Base-by-base conservation (phyloP, 768 basidiomycete species). In the Boletus speciosus region DNA sequence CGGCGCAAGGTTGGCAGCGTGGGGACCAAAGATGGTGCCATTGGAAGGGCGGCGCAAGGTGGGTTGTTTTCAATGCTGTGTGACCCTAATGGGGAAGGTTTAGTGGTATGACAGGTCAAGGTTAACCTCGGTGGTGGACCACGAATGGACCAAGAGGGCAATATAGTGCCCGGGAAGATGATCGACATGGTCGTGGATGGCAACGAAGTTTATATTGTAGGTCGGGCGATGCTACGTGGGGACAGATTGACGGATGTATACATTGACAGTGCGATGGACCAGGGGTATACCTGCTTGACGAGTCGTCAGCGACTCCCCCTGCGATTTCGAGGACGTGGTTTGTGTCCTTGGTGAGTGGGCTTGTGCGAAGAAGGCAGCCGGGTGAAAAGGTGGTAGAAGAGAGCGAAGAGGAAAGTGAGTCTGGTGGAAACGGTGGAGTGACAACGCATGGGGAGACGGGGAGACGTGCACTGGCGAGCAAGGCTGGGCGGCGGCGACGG, bases 161-260 rank as follows among this genome's bases (percentile, higher is more conserved):
- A 80, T 53, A 57, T 69, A 16, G 64, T 73, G 23, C 67, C 70
- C 31, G 80, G 77, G 8, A 81, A 78, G 66, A 79, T 73, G 72
- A 74, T 93, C 54, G 90, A 93, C 55, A 84, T 93, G 84, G 77
- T 92, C 19, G 92, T 95, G 11, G 88, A 92, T 54, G 84, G 84
- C 41, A 74, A 80, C 40, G 66, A 84, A 36, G 90, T 93, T 38
- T 93, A 81, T 71, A 77, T 93, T 52, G 89, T 91, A 66, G 68
- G 88, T 79, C 44, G 36, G 52, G 48, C 51, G 61, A 58, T 50
- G 55, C 31, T 35, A 46, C 29, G 37, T 45, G n/a, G 55, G 50
- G 48, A 52, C 21, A 41, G 27, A 42, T 45, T 61, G 51, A 67
- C 36, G 40, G 38, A 51, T 34, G 34, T 38, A 29, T 38, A 42